Percentiles rank a stretch among this genome's conserved stretches.
phyloP scores from a whole-genome alignment of 2,329 filamentous ascomycete genomes.

The Talaromyces sp. region DNA sequence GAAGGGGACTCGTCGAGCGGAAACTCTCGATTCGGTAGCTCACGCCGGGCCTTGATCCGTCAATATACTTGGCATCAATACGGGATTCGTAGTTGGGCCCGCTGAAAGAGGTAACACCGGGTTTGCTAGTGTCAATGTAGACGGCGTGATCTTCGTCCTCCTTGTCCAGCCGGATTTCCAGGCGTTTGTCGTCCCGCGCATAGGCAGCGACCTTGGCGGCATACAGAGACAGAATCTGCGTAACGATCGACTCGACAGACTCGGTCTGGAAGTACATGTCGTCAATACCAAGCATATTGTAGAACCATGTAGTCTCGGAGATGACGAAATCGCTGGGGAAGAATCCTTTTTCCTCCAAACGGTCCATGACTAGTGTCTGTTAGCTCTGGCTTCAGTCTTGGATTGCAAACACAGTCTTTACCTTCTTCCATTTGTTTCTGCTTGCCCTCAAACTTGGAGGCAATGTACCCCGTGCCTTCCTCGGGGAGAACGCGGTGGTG shows the following conservation, averaged over 20 bases:
- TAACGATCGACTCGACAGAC: constrained; percentile 78
- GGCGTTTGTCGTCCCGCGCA: constrained; percentile 84
- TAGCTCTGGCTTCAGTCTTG: constrained; percentile 11
- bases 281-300: constrained; percentile 94
- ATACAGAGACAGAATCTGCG: constrained; percentile 92
- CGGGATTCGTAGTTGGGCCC: constrained; percentile 92
- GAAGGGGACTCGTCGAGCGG: constrained; percentile 79
- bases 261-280: constrained; percentile 98
- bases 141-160: constrained; percentile 92
- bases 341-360: constrained; percentile 75
- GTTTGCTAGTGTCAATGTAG: constrained; percentile 96
- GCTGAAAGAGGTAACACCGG: constrained; percentile 68
- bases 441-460: constrained; percentile 91
- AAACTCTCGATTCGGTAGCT: constrained; percentile 96
- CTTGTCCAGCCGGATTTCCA: constrained; percentile 94
- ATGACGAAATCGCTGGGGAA: constrained; percentile 80
- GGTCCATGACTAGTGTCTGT: constrained; percentile 64
- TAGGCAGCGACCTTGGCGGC: constrained; percentile 94
- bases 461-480: constrained; percentile 88
- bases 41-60: constrained; percentile 65
- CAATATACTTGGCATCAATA: constrained; percentile 92
- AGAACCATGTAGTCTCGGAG: constrained; percentile 90
- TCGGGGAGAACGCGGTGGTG: constrained; percentile 73
- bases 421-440: constrained; percentile 80
- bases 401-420: constrained; percentile 35